Evolutionary conservation across 306 rosid species (phyloP).

Genomic region (Purshia tridentata): DNA sequence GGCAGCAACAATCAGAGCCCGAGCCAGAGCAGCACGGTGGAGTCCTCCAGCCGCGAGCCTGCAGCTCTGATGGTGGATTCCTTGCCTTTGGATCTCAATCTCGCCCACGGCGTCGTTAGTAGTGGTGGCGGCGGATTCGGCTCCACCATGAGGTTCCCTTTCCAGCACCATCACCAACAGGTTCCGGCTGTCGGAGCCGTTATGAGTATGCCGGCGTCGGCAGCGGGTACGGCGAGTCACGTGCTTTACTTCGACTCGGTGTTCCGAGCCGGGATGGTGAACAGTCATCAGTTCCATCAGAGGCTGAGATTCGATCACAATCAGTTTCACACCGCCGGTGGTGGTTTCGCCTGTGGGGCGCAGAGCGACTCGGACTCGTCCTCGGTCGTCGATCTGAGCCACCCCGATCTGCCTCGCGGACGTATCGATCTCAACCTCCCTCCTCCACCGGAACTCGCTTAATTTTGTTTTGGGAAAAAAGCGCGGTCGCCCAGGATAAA

Average conservation of each 20-base stretch:
- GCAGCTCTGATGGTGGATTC: conserved; percentile 62
- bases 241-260: conserved; percentile 43
- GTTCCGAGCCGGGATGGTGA: conserved; percentile 44
- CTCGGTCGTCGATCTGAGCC: conserved; percentile 39
- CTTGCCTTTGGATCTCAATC: conserved; percentile 63
- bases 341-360: conserved; percentile 13
- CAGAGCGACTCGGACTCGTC: conserved; percentile 54
- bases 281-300: conserved; percentile 13
- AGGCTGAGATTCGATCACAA: conserved; percentile 32
- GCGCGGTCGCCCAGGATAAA: conserved; percentile 15
- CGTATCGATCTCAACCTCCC: conserved; percentile 47
- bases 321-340: conserved; percentile 22
- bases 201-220: conserved; percentile 30
- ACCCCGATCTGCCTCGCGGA: conserved; percentile 27
- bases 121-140: conserved; percentile 20
- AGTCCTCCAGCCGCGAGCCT: conserved; percentile 78
- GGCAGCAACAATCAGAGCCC: conserved; percentile 49
- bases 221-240: conserved; percentile 31
- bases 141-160: conserved; percentile 51
- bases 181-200: conserved; percentile 23
- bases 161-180: conserved; percentile 48
- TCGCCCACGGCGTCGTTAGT: conserved; percentile 23
- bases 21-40: conserved; percentile 95
- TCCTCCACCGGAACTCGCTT: conserved; percentile 41
- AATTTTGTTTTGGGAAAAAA: conserved; percentile 8